phyloP scores from a whole-genome alignment of 257 asterid species.

The Nicotiana otophora region DNA sequence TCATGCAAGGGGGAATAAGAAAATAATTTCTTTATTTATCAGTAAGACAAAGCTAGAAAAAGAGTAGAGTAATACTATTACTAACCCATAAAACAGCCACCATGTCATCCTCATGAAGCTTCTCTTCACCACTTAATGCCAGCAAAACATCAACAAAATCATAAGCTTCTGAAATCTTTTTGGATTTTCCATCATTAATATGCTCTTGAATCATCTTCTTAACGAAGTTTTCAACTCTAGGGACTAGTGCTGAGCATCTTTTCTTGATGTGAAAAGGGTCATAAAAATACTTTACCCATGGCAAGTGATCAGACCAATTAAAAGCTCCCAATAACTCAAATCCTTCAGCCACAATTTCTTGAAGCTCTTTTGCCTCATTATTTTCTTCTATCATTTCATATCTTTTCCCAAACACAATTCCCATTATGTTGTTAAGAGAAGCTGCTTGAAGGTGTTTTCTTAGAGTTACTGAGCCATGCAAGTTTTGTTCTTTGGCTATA shows the following conservation, averaged over 20 bases:
- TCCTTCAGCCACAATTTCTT: slow-evolving; percentile 47
- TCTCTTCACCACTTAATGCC: slow-evolving; percentile 64
- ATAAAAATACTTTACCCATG: slow-evolving; percentile 41
- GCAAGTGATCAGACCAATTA: slow-evolving; percentile 54
- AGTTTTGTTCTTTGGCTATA: slow-evolving; percentile 31
- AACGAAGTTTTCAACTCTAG: slow-evolving; percentile 36
- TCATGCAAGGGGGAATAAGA: too few species aligned
- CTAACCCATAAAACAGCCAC: slow-evolving; percentile 77
- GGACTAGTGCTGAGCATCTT: slow-evolving; percentile 34
- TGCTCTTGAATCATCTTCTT: slow-evolving; percentile 37
- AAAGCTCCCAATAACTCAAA: slow-evolving; percentile 57
- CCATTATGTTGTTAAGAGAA: slow-evolving; percentile 44
- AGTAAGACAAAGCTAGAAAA: neutral
- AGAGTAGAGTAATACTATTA: neutral
- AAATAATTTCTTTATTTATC: neutral
- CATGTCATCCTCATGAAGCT: slow-evolving; percentile 68
- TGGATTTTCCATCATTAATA: neutral
- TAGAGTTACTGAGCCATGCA: slow-evolving; percentile 28
- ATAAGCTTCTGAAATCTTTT: slow-evolving; percentile 10
- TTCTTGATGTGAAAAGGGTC: slow-evolving; percentile 39
- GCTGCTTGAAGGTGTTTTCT: slow-evolving; percentile 43
- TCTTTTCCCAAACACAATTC: slow-evolving; percentile 44
- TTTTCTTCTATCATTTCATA: slow-evolving; percentile 18
- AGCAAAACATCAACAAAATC: slow-evolving; percentile 72
- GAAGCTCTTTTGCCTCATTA: slow-evolving; percentile 31